Evolutionary conservation across 108 stramenopile species (phyloP), one percentile per base, ranked within the genome.

Genomic region (Fistulifera solaris): DNA sequence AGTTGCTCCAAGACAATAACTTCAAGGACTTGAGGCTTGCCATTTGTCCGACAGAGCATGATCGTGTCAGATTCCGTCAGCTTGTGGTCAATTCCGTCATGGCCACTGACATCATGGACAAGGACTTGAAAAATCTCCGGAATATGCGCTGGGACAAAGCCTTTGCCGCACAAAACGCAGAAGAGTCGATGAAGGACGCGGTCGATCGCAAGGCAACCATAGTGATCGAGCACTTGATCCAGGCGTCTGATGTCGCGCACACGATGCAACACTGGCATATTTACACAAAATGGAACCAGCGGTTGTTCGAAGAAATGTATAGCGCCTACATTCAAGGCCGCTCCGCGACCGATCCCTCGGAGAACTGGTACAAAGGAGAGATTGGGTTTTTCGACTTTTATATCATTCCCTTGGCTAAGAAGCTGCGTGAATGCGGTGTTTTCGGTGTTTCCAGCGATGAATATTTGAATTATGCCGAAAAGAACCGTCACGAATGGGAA

Each of bases 231-330:
- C 74, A 75, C 31, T 59, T 75, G 40, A 66, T 75, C 21, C 68
- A 69, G 52, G 74, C 70, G 24, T 55, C 70, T 6, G 74, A 75
- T 51, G 64, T 75, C 14, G 46, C 66, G 15, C 74, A 75, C 38
- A 71, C 74, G 5, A 75, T 75, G 69, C 74, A 75, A 41, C 65
- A 70, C 50, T 75, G 65, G 65, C 58, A 59, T 8, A 65, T 67
- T 15, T 75, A 67, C 27, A 35, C 38, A 4, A 70, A 67, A 38
- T 75, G 74, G 74, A 75, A 75, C 45, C 47, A 46, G 24, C 52
- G 51, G 22, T 45, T 75, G 22, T 75, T 67, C 57, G 14, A 44
- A 11, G 74, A 75, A 43, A 42, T 67, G 21, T 71, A 52, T 12
- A 40, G 28, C 31, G 72, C 63, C 10, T 59, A 57, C 48, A 28